Evolutionary conservation across 306 rosid species (phyloP).

Genomic region (Calophaca sinica): DNA sequence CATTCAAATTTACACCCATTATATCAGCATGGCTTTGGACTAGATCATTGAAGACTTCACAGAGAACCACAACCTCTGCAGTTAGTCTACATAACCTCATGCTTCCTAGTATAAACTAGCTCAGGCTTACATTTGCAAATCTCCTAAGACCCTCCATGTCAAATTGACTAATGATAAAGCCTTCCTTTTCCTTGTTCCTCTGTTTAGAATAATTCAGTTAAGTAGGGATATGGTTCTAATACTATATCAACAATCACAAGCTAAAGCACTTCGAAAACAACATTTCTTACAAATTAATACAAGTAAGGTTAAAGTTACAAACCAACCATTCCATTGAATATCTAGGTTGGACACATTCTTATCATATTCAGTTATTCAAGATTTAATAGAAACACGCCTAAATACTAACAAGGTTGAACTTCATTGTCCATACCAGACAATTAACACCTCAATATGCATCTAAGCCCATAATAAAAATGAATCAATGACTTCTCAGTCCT

Average conservation of each 20-base stretch:
- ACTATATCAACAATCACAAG: constrained; percentile 5
- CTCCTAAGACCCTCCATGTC: neutral
- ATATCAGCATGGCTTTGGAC: neutral
- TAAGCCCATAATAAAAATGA: constrained; percentile 21
- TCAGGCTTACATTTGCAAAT: constrained; percentile 1
- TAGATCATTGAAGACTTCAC: constrained; percentile 19
- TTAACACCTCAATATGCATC: constrained; percentile 1
- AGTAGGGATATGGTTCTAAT: neutral
- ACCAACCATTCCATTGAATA: neutral
- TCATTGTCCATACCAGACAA: constrained; percentile 1
- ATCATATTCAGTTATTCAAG: too few species aligned
- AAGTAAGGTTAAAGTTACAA: constrained; percentile 6
- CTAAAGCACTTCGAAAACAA: constrained; percentile 22
- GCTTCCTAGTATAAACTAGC: constrained; percentile 33
- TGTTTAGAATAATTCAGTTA: too few species aligned
- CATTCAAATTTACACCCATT: constrained; percentile 5
- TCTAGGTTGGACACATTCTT: too few species aligned
- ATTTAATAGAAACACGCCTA: neutral
- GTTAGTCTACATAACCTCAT: constrained; percentile 1
- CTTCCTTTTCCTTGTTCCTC: too few species aligned
- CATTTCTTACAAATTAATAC: neutral
- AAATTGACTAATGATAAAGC: constrained; percentile 20
- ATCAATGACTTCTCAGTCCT: constrained; percentile 3
- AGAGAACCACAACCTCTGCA: neutral
- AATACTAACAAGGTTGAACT: neutral